Base-by-base conservation (phyloP, 1,139 yeast genomes). In the Sugiyamaella novakii region DNA sequence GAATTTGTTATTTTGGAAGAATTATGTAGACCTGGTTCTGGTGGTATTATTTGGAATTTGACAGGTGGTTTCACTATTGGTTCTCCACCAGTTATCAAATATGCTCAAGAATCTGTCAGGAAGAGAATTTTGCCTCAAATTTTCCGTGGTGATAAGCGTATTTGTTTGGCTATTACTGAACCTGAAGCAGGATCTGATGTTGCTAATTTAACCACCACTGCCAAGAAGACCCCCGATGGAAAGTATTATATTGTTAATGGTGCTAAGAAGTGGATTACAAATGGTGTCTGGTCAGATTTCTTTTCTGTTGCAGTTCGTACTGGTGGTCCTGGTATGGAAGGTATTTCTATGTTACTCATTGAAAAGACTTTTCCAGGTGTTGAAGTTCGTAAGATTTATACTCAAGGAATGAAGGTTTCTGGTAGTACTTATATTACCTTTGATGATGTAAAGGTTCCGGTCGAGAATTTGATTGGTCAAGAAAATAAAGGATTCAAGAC, bases 241-340 rank as follows among this genome's bases (percentile, higher is more conserved):
- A 68, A 69, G 65, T 63, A 62, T 59, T 72, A 62, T 58, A 68
- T 72, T 51, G 76, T 72, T 54, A 72, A 71, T 50, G 76, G 76
- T 43, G 65, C 61, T 56, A 72, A 72, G 66, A 72, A 72, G 61
- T 72, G 76, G 75, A 72, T 72, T 63, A 72, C 76, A 55, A 72
- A 71, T 55, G 74, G 75, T 47, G 55, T 70, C 45, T 71, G 66
- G 64, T 66, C 75, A 29, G 76, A 72, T 60, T 72, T 65, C 64
- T 71, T 72, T 60, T 62, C 71, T 29, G 74, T 70, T 6, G 76
- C 76, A n/a, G 76, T 72, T 39, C 72, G 76, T 49, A 72, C 76
- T 25, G 76, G 76, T 36, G 66, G 65, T 18, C 62, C 60, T 3
- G 73, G 73, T 43, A 70, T 69, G 74, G 59, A 56, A 42, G 76